Evolutionary conservation across 1,284 basidiomycete genomes (phyloP), one percentile per base, ranked within the genome.

Genomic region (Wolfiporia cocos): DNA sequence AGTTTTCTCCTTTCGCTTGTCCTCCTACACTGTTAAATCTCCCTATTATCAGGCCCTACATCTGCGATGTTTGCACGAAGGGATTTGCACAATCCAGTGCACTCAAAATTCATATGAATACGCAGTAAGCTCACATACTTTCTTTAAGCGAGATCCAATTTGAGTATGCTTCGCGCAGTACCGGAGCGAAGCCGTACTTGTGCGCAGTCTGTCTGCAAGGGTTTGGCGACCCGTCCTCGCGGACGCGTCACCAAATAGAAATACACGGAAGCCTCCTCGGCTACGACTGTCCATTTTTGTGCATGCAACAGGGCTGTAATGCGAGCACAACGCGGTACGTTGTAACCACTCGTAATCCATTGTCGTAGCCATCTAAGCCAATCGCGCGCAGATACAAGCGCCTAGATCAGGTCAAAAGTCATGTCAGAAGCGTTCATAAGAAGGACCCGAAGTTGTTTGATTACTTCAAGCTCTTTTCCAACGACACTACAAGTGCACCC

Each of bases 161-260:
- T 33, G 20, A 10, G 20, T 34, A 9, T 21, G 12, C 17, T 20
- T 32, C 14, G 15, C 39, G 32, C 35, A 84, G 81, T 48, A 73
- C 76, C 11, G 63, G 62, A 19, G 57, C 43, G 3, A 80, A 74
- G 54, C 81, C 80, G 4, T 69, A 66, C 51, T 35, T 34, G 6
- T 86, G 83, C 50, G 51, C 57, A 14, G 53, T 52, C 14, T 83
- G 80, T 50, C 35, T 31, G 2, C 62, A 64, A 24, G 56, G 59
- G 12, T 83, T 83, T 48, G 69, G 69, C 14, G 80, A 83, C 47
- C 76, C 74, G 11, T 82, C 80, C 0, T 81, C 80, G 31, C 63
- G 73, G 44, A 59, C 33, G 2, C 51, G 55, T 17, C 55, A 56
- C 26, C 24, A 29, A 17, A 24, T 22, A 4, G 51, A 53, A 28